These are phyloP conservation scores for Eremothecium cymbalariae DNA, from an alignment of 1,139 yeast genomes.

Conservation along the genomic window DNA sequence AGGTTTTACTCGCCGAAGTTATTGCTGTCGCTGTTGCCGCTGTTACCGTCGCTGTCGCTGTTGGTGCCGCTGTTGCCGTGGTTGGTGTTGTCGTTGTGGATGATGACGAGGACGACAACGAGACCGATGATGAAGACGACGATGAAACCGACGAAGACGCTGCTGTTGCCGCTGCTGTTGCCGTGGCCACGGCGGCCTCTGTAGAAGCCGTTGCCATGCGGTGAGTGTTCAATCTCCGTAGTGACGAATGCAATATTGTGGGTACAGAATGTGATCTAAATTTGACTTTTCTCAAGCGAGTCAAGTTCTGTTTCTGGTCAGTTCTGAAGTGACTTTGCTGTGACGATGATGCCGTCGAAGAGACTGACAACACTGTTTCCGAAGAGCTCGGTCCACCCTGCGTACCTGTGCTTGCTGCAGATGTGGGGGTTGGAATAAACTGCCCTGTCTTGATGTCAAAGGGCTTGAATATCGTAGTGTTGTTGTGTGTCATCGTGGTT, in stretches of 20 bases:
- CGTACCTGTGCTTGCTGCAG: conserved; percentile 5
- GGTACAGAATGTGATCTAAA: conserved; percentile 31
- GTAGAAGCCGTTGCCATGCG: conserved; percentile 5
- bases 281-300: conserved; percentile 14
- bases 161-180: conserved; percentile 3
- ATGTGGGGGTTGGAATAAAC: conserved; percentile 14
- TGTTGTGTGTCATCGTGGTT: conserved; percentile 9
- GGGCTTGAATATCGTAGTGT: conserved; percentile 23
- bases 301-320: conserved; percentile 5
- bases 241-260: conserved; percentile 30
- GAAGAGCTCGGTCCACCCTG: background rate
- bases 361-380: conserved; percentile 1
- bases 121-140: conserved; percentile 1
- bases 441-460: conserved; percentile 30
- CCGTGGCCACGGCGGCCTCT: no score
- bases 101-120: background rate
- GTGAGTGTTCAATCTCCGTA: conserved; percentile 22
- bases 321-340: conserved; percentile 4
- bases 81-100: conserved; percentile 1
- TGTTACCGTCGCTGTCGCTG: conserved; percentile 9
- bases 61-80: no score
- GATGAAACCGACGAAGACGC: conserved; percentile 1
- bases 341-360: conserved; percentile 4
- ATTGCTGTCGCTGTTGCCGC: conserved; percentile 5
- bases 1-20: conserved; percentile 6